Evolutionary conservation across 306 rosid genomes (phyloP).

Genomic region (Vigna unguiculata): DNA sequence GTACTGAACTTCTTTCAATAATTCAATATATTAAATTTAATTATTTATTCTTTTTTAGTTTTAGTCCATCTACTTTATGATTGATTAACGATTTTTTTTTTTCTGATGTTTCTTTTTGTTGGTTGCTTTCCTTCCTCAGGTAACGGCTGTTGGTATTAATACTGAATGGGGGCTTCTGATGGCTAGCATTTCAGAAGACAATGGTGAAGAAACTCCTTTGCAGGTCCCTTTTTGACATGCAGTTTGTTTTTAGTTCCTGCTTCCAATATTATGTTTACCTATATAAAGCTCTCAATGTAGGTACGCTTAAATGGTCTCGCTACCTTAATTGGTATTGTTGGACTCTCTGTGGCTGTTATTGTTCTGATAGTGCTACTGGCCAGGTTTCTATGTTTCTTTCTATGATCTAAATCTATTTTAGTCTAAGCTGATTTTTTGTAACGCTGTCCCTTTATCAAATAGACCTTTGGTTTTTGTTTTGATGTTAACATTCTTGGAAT

Average conservation of each 20-base stretch:
- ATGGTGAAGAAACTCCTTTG: constrained; percentile 96
- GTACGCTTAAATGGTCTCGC: constrained; percentile 93
- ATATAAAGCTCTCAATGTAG: constrained; percentile 48
- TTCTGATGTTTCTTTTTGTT: constrained; percentile 9
- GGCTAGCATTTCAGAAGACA: constrained; percentile 95
- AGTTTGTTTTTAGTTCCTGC: background rate
- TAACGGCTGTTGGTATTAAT: constrained; percentile 83
- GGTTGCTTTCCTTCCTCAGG: constrained; percentile 54
- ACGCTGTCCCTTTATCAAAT: constrained; percentile 17
- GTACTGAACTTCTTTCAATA: constrained; percentile 4
- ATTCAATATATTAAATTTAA: constrained; percentile 37
- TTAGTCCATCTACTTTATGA: background rate
- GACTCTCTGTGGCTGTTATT: constrained; percentile 74
- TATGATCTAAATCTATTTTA: constrained; percentile 18
- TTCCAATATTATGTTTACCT: constrained; percentile 28
- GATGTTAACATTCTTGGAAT: background rate
- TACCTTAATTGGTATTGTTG: constrained; percentile 85
- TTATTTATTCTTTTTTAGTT: constrained; percentile 5
- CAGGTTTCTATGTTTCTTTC: constrained; percentile 58
- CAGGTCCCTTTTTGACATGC: constrained; percentile 59
- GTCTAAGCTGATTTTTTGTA: constrained; percentile 3
- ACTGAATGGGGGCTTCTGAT: constrained; percentile 97
- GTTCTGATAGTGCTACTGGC: constrained; percentile 75
- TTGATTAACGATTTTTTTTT: constrained; percentile 32
- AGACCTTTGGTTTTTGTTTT: background rate